Evolutionary conservation across 257 asterid genomes (phyloP), one percentile per base, ranked within the genome.

Genomic region (Scutellaria barbata): DNA sequence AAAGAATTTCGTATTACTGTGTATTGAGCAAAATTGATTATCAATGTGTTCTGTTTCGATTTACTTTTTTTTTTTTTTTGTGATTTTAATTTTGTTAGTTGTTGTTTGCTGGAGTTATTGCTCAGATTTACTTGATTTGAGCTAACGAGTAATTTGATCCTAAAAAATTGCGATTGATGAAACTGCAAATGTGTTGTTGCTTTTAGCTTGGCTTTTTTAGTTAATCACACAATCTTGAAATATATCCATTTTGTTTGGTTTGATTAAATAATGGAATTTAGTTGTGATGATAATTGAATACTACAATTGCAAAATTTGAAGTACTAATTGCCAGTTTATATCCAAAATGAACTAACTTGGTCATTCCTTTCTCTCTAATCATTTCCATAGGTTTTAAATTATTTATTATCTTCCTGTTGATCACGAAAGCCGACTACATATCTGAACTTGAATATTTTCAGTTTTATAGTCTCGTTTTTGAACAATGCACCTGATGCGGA

Each of bases 391-490:
- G 61, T 57, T 71, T 30, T 72, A 10, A 13, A 25, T 51, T 40
- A 22, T 54, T 67, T 55, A 14, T 55, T 18, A 12, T 62, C 68
- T 68, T 17, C 62, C 71, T 64, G 47, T 37, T 55, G 16, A 41
- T 30, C 17, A 37, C 63, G 14, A 54, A 46, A 22, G 35, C 35
- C 41, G 45, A 60, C 22, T 42, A 47, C 9, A 11, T 69, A 50
- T 75, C 73, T 71, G 55, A 78, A 71, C 64, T 53, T 74, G 58
- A 69, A 17, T 47, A 58, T 62, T 57, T 80, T 84, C 96, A 93
- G 99, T 75, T 95, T 95, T 75, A 89, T 92, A 76, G 98, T 95
- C 48, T 86, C 99, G 52, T 91, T 92, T 83, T 50, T 80, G 84
- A 89, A 95, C 88, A 84, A 84, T 69, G 84, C 92, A 8, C 96